phyloP scores from a whole-genome alignment of 176 grass and related monocot species.

The Metroxylon sagu region DNA sequence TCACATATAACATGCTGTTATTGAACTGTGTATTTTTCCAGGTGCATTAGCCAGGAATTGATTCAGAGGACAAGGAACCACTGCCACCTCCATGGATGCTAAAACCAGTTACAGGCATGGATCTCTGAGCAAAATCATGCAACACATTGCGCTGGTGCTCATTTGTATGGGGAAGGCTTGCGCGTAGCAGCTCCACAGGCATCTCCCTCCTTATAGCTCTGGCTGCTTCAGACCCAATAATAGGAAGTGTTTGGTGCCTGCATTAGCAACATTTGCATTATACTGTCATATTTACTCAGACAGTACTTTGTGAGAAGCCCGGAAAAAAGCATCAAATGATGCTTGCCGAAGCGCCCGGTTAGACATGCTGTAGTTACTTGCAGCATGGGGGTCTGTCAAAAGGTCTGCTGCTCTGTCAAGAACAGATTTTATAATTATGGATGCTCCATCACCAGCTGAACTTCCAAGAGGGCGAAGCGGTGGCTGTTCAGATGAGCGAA shows the following conservation, averaged over 20 bases:
- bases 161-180: conserved; percentile 92
- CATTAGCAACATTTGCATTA: conserved; percentile 63
- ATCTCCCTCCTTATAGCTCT: conserved; percentile 85
- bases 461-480: conserved; percentile 87
- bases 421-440: conserved; percentile 71
- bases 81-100: conserved; percentile 34
- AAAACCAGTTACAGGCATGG: conserved; percentile 54
- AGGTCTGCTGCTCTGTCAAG: conserved; percentile 79
- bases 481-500: conserved; percentile 96
- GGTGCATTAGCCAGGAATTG: conserved; percentile 65
- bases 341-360: conserved; percentile 93
- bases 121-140: conserved; percentile 79
- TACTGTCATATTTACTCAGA: conserved; percentile 88
- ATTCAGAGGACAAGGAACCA: conserved; percentile 55
- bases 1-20: not conserved
- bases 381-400: conserved; percentile 60
- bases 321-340: conserved; percentile 98
- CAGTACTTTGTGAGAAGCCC: conserved; percentile 89
- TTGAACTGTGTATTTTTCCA: not conserved
- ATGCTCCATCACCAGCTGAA: conserved; percentile 85
- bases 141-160: conserved; percentile 78
- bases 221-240: conserved; percentile 58
- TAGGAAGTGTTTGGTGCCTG: conserved; percentile 37
- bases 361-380: conserved; percentile 45
- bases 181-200: conserved; percentile 81